Base-by-base conservation (phyloP, 768 basidiomycete genomes). In the Thelephora ganbajun region DNA sequence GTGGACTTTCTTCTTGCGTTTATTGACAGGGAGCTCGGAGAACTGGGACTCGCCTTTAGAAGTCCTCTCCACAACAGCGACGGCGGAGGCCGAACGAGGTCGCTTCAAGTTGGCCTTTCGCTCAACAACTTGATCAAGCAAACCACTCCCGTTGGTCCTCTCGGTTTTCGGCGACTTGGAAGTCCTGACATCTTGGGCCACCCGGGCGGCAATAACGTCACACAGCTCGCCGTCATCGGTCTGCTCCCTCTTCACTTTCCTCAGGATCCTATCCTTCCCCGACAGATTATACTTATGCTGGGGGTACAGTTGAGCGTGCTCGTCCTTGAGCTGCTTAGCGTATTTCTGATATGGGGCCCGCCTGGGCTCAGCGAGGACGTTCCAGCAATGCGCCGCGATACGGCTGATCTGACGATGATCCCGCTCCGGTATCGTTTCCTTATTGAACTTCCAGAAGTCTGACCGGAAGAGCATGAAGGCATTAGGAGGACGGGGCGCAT, bases 381-480 rank as follows among this genome's bases (percentile, higher is more conserved):
- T 73, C 88, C 88, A 92, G 53, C 72, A 69, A 33, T 74, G 60
- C 3, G 80, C 86, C 2, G 79, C 82, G 45, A 86, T 72, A 48
- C 77, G 71, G 49, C 79, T 82, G 49, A 90, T 74, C 47, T 77
- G 72, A 59, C 84, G 79, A 59, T 90, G 86, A 44, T 82, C 77
- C 50, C 67, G 71, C 63, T 83, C 82, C 45, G 74, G 66, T 35
- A 62, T 61, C 1, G 70, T 70, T 45, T 75, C 59, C 34, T 69
- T 65, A 2, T 69, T 63, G 51, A 72, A 71, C 45, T 67, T 63
- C 65, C 83, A 73, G 39, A 82, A 72, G 57, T 73, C 73, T 16
- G 79, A 85, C 35, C 88, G 79, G 60, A 76, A 90, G 50, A 89
- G 67, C 63, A 90, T 87, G 69, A 90, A 93, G 9, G 87, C 81